A percentile compares a stretch with the other conserved stretches of the same genome.
phyloP scores from a whole-genome alignment of 306 rosid genomes.

The Vachellia pachyceras region DNA sequence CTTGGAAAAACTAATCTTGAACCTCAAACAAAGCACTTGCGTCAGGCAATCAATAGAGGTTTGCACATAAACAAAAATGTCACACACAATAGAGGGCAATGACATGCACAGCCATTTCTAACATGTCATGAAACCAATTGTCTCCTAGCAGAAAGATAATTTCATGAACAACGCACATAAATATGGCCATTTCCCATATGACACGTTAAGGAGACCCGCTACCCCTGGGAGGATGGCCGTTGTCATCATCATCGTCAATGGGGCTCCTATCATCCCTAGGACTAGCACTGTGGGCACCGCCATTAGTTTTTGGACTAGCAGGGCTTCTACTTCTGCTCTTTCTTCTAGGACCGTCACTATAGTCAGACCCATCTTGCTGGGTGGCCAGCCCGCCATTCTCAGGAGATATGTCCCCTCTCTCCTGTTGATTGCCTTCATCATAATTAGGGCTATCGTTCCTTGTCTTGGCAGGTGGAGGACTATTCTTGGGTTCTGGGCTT shows the following conservation, averaged over 20 bases:
- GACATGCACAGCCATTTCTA: background rate
- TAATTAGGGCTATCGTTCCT: slow-evolving; percentile 64
- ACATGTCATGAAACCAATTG: slow-evolving; percentile 6
- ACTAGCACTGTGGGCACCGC: slow-evolving; percentile 53
- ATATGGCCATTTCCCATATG: slow-evolving; percentile 9
- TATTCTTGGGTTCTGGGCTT: slow-evolving; percentile 48
- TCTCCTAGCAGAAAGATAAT: background rate
- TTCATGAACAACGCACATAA: slow-evolving; percentile 3
- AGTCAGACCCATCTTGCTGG: slow-evolving; percentile 59
- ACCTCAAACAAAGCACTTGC: background rate
- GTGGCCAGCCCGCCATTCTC: slow-evolving; percentile 46
- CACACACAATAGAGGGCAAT: background rate
- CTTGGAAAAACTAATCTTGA: background rate
- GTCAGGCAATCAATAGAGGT: background rate
- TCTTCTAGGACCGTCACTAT: slow-evolving; percentile 57
- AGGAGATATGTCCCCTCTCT: slow-evolving; percentile 52
- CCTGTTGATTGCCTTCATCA: slow-evolving; percentile 56
- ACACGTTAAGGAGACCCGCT: slow-evolving; percentile 52
- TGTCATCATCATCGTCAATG: slow-evolving; percentile 57
- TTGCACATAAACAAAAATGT: background rate
- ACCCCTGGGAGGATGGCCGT: slow-evolving; percentile 54
- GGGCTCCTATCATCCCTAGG: slow-evolving; percentile 76
- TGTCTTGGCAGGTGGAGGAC: slow-evolving; percentile 50
- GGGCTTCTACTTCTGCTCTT: slow-evolving; percentile 65
- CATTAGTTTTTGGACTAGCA: slow-evolving; percentile 54